A percentile compares a stretch with the other conserved stretches of the same genome.
phyloP scores from a whole-genome alignment of 139 green algal genomes.

The Chlamydomonas urium region DNA sequence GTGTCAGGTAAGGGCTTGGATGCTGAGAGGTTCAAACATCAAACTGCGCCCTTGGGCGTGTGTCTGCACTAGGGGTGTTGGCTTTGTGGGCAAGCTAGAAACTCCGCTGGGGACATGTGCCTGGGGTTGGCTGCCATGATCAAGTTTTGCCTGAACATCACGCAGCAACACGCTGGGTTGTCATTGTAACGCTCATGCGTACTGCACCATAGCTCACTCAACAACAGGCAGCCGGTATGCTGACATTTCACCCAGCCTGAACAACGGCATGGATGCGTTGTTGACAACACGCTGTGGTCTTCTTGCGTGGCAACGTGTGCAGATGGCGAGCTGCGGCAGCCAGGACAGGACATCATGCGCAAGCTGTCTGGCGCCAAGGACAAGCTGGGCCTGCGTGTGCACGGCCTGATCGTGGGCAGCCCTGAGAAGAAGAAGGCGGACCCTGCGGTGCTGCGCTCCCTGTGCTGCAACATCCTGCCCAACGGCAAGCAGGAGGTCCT shows the following conservation, averaged over 20 bases:
- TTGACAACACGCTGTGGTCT: neutral
- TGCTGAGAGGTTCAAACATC: too few relatives aligned
- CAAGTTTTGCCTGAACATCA: too few relatives aligned
- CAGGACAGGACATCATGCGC: conserved; percentile 70
- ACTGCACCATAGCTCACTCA: too few relatives aligned
- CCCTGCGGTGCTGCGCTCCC: conserved; percentile 69
- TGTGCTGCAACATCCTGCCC: conserved; percentile 72
- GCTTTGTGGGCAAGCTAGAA: too few relatives aligned
- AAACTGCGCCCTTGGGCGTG: too few relatives aligned
- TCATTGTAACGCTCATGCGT: too few relatives aligned
- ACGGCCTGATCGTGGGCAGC: conserved; percentile 75
- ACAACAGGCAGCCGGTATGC: too few relatives aligned
- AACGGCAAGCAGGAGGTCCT: conserved; percentile 66
- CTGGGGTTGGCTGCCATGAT: too few relatives aligned
- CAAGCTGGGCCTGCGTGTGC: conserved; percentile 74
- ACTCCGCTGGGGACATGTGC: too few relatives aligned
- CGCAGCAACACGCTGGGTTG: too few relatives aligned
- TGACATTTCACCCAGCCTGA: too few relatives aligned
- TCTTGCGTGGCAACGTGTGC: neutral
- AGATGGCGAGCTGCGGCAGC: conserved; percentile 83
- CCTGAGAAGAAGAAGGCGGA: conserved; percentile 77
- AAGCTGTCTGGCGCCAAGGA: conserved; percentile 67
- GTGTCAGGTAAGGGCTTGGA: conserved; percentile 45
- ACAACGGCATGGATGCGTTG: conserved; percentile 59
- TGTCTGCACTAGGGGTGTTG: too few relatives aligned